Percentiles rank a stretch among this genome's conserved stretches.
These are phyloP conservation scores for Carex parvula DNA, from an alignment of 176 grass and related monocot genomes.

Conservation along the genomic window DNA sequence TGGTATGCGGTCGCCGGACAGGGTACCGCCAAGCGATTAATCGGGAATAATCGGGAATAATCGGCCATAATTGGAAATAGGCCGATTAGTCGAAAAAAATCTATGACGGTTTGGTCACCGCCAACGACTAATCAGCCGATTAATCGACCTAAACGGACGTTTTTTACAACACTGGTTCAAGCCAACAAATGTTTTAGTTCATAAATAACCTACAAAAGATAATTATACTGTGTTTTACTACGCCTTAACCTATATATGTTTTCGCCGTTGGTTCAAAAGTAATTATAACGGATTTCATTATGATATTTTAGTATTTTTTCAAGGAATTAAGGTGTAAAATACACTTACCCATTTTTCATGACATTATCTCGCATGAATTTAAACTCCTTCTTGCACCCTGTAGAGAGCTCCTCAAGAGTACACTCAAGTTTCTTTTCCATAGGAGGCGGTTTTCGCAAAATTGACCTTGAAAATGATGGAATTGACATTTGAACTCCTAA, in stretches of 20 bases:
- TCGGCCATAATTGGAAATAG: no score
- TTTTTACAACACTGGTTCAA: not conserved
- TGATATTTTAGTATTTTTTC: not conserved
- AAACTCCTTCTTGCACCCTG: conserved; percentile 84
- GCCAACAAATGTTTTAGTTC: not conserved
- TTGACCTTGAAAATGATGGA: conserved; percentile 70
- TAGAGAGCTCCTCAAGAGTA: conserved; percentile 89
- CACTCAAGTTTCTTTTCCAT: conserved; percentile 76
- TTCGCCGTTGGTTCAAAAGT: not conserved
- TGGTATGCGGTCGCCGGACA: no score
- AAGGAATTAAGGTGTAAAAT: not conserved
- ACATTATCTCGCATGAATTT: conserved; percentile 67
- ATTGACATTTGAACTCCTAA: conserved; percentile 46
- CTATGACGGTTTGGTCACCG: no score
- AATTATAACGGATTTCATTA: not conserved
- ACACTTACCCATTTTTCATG: conserved; percentile 64
- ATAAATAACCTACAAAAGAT: not conserved
- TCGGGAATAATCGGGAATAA: no score
- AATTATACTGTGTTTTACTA: not conserved
- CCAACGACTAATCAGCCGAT: no score
- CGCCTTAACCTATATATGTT: not conserved
- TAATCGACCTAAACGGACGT: no score
- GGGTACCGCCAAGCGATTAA: no score
- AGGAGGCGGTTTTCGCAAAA: conserved; percentile 76
- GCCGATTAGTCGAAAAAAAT: no score